Percentiles rank a stretch among this genome's conserved stretches.
phyloP scores from a whole-genome alignment of 2,329 filamentous ascomycete genomes.

The Penicillium hordei region DNA sequence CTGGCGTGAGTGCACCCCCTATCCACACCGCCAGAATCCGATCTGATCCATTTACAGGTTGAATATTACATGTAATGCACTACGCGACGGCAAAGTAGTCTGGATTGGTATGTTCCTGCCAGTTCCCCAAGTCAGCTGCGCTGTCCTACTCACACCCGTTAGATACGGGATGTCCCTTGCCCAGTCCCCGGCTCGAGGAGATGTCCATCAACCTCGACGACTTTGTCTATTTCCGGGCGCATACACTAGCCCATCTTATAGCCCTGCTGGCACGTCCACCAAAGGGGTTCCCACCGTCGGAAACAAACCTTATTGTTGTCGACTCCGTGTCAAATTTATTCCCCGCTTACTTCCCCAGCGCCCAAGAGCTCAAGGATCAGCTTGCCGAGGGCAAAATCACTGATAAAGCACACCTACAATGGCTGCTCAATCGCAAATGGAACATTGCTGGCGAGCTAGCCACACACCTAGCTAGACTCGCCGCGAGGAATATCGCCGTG shows the following conservation, averaged over 20 bases:
- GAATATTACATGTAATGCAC: conserved; percentile 64
- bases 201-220: conserved; percentile 49
- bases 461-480: conserved; percentile 65
- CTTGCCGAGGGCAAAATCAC: conserved; percentile 32
- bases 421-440: conserved; percentile 44
- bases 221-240: conserved; percentile 64
- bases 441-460: conserved; percentile 67
- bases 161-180: conserved; percentile 54
- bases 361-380: conserved; percentile 38
- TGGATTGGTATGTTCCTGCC: conserved; percentile 71
- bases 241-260: conserved; percentile 65
- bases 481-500: conserved; percentile 70
- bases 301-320: conserved; percentile 69
- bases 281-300: conserved; percentile 59
- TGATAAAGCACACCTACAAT: conserved; percentile 44
- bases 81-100: conserved; percentile 64
- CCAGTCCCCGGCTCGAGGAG: conserved; percentile 48
- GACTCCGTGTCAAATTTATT: conserved; percentile 76
- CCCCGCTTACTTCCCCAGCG: conserved; percentile 71
- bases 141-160: conserved; percentile 7
- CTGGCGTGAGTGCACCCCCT: conserved; percentile 63
- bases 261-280: conserved; percentile 71
- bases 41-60: conserved; percentile 55
- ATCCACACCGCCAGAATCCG: conserved; percentile 1
- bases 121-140: neutral